A percentile compares a stretch with the other conserved stretches of the same genome.
Evolutionary conservation across 352 stramenopile genomes (phyloP).

Genomic region (Globisporangium sylvaticum): DNA sequence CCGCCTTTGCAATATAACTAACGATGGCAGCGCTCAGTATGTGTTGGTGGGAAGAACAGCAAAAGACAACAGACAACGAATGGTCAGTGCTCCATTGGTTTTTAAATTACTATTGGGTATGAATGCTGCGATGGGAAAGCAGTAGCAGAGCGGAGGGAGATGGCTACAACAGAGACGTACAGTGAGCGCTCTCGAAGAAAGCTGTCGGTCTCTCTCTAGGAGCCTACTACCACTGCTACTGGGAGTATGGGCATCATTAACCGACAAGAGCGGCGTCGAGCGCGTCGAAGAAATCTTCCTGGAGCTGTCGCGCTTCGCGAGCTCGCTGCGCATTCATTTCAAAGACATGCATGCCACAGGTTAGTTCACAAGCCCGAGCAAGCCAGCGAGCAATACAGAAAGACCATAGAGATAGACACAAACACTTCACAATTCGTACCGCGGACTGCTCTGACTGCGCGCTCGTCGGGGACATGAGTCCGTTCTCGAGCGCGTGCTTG

Average conservation of each 20-base stretch:
- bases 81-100: background rate
- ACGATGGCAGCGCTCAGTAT: too few species aligned
- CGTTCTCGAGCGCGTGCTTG: conserved; percentile 13
- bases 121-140: background rate
- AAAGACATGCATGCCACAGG: background rate
- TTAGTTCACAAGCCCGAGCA: background rate
- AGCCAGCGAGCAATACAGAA: too few species aligned
- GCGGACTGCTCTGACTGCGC: conserved; percentile 40
- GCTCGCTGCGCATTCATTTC: conserved; percentile 19
- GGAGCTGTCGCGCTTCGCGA: conserved; percentile 44
- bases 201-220: too few species aligned
- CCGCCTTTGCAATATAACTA: too few species aligned
- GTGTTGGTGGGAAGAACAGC: background rate
- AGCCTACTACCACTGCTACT: too few species aligned
- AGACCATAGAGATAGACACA: background rate
- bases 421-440: conserved; percentile 9
- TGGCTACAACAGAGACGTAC: too few species aligned
- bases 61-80: background rate
- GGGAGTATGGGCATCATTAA: background rate
- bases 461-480: conserved; percentile 6
- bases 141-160: background rate
- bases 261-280: conserved; percentile 42
- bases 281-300: conserved; percentile 62
- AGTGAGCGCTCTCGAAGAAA: too few species aligned
- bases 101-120: background rate